Percentiles rank a stretch among this genome's conserved stretches.
These are phyloP conservation scores for Kwoniella pini DNA, from an alignment of 768 basidiomycete species.

Conservation along the genomic window DNA sequence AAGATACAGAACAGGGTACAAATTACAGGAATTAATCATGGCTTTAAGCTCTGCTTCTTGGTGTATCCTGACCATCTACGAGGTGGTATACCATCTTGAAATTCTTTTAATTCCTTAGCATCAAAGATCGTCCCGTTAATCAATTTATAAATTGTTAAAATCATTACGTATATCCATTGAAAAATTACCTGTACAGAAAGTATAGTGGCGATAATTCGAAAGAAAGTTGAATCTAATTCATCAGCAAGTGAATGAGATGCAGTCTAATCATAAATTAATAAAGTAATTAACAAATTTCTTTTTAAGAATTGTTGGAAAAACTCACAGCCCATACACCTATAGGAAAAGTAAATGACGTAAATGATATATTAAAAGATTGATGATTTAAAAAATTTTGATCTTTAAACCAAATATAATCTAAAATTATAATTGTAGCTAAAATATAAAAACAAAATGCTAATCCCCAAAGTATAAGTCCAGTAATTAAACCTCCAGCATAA, in stretches of 20 bases:
- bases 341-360: constrained; percentile 51
- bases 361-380: constrained; percentile 30
- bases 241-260: constrained; percentile 42
- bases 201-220: constrained; percentile 47
- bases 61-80: not conserved
- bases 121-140: constrained; percentile 44
- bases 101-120: constrained; percentile 29
- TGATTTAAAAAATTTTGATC: constrained; percentile 28
- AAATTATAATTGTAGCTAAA: constrained; percentile 37
- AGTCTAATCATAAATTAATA: constrained; percentile 5
- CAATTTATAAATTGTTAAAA: constrained; percentile 32
- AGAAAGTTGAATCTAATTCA: constrained; percentile 46
- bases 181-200: constrained; percentile 39
- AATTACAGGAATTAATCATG: too few species aligned
- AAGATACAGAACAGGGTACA: too few species aligned
- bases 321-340: constrained; percentile 37
- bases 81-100: not conserved
- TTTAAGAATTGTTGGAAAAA: not conserved
- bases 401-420: constrained; percentile 22
- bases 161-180: constrained; percentile 46
- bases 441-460: constrained; percentile 49
- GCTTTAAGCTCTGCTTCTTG: too few species aligned
- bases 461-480: constrained; percentile 51
- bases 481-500: constrained; percentile 37
- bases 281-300: too few species aligned